These are phyloP conservation scores for Auricularia auricula-judae DNA, from an alignment of 768 basidiomycete species.

Conservation along the genomic window DNA sequence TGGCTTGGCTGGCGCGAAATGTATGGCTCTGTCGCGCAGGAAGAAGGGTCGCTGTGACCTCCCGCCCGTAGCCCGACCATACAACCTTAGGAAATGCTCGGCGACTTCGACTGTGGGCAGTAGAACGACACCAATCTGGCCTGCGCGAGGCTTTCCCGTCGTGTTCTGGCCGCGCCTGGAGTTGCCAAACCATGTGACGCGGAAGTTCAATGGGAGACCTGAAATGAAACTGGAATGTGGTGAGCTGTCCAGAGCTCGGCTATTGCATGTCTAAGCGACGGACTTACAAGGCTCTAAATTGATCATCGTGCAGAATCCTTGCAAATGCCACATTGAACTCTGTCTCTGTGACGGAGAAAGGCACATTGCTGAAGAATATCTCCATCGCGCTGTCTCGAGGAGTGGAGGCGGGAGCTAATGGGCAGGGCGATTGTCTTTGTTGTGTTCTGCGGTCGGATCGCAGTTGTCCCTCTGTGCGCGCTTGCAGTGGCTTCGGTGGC, in stretches of 20 bases:
- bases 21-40: neutral
- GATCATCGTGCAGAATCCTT: conserved; percentile 31
- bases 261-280: neutral
- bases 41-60: neutral
- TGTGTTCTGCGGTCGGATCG: no score
- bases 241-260: neutral
- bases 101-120: neutral
- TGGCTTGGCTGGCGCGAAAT: neutral
- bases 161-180: neutral
- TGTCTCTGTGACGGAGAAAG: conserved; percentile 6
- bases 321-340: conserved; percentile 27
- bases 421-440: neutral
- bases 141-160: neutral
- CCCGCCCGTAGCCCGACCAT: neutral
- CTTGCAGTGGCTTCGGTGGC: no score
- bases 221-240: neutral
- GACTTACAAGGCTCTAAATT: conserved; percentile 6
- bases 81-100: neutral
- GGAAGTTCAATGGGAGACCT: neutral
- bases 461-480: no score
- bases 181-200: neutral
- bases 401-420: neutral
- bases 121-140: neutral
- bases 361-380: conserved; percentile 20
- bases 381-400: conserved; percentile 17